Evolutionary conservation across 441 rosid genomes (phyloP), one percentile per base, ranked within the genome.

Genomic region (Aleurites moluccanus): DNA sequence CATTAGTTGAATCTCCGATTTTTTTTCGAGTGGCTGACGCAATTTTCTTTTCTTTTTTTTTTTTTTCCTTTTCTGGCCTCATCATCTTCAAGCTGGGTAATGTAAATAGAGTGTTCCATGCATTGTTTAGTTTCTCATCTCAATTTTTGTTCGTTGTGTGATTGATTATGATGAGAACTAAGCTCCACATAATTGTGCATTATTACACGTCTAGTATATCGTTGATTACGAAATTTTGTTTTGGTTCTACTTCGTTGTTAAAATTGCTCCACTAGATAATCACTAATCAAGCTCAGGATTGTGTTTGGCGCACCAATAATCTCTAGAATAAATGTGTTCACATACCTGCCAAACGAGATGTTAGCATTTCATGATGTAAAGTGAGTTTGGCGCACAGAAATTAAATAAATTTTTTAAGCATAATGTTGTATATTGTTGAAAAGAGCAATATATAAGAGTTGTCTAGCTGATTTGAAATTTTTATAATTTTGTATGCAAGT

Each of bases 71-170:
- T 49, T 47, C 9, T 33, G 73, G 67, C 57, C 67, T 56, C 63
- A 21, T 74, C 47, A 0, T 14, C 14, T 18, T 5, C 38, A 27
- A 64, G 73, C n/a, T 40, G 65, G 42, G 68, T 42, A 50, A 20
- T 76, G 83, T 80, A 76, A 63, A 69, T 73, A 76, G 60, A n/a
- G 57, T 38, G 59, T 40, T 42, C 13, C 28, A 71, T 42, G 76
- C 67, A 35, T 47, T 65, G 53, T 65, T 75, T 59, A 67, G 78
- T 70, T 72, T 83, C 80, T 77, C 77, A 71, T 67, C 73, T 76
- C 66, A 72, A 64, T 62, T 70, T 77, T 76, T 74, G 67, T 77
- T 71, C 33, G 3, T 73, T 25, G 21, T 14, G 23, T 63, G 75
- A 25, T 53, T 62, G 61, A 47, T 60, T 62, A 30, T 65, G 73